These are phyloP conservation scores for Aegilops umbellulata DNA, from an alignment of 176 grass and related monocot species.

Conservation along the genomic window DNA sequence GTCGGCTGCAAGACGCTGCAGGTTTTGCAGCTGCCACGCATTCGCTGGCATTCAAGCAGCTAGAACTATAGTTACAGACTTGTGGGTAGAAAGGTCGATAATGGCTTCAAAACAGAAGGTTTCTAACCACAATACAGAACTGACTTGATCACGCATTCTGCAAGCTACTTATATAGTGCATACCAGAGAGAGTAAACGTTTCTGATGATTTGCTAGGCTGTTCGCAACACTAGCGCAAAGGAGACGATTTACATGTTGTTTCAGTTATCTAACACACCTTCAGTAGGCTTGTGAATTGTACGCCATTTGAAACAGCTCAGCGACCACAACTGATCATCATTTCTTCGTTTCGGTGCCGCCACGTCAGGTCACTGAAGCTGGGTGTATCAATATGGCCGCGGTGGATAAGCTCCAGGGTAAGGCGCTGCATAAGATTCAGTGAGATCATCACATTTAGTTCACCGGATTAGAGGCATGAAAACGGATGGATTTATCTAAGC, in stretches of 20 bases:
- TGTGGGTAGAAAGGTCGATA: background rate
- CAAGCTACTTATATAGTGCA: slow-evolving; percentile 21
- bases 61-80: background rate
- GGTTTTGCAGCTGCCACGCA: background rate
- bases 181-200: background rate
- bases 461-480: background rate
- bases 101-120: background rate
- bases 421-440: slow-evolving; percentile 44
- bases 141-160: background rate
- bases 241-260: background rate
- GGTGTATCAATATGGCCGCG: slow-evolving; percentile 54
- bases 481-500: background rate
- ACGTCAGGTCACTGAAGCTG: slow-evolving; percentile 12
- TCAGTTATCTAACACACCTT: background rate
- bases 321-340: background rate
- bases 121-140: background rate
- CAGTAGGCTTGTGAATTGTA: background rate
- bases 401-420: slow-evolving; percentile 62
- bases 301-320: background rate
- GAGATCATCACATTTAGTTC: slow-evolving; percentile 8
- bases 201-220: background rate
- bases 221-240: background rate
- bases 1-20: background rate
- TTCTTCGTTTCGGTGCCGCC: background rate
- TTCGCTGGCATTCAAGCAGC: background rate